Evolutionary conservation across 2,329 filamentous ascomycete species (phyloP), one percentile per base, ranked within the genome.

Genomic region (Calonectria ilicicola): DNA sequence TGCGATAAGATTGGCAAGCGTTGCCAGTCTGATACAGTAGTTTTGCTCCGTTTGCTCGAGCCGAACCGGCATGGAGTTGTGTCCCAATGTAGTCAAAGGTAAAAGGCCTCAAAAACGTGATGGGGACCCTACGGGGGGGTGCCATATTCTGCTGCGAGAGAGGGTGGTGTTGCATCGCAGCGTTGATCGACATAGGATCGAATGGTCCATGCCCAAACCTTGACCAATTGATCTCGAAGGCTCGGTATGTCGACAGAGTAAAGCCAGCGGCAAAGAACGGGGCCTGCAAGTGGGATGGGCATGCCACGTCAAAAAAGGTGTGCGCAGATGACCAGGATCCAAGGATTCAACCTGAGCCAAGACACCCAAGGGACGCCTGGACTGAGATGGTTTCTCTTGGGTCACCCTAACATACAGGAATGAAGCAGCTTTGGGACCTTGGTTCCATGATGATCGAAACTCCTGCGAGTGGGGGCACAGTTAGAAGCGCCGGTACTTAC

Each of bases 241-340:
- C 35, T 29, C 38, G 27, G 67, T 65, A 69, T 58, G 62, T 64
- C 46, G 15, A 32, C 15, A 67, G 40, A 21, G 49, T 65, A 38
- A 56, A 64, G 70, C 67, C 42, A 62, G 75, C 78, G 75, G 77
- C 76, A 76, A 72, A 73, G 73, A 58, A 68, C 67, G 70, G 71
- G 66, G 65, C 56, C 63, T 67, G 62, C 62, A 67, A 56, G 63
- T 46, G 62, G 72, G 29, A 73, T 73, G 32, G 53, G 17, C 40
- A 65, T 66, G 72, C 74, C 76, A 76, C 74, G 73, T 76, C 72
- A 64, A 53, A 53, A 23, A 60, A n/a, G n/a, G n/a, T n/a, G 51
- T 35, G 38, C 69, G 67, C 60, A 67, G 58, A 65, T 64, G 56
- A 44, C 66, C 46, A 62, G 70, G 72, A 69, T 72, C 46, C 44